phyloP scores from a whole-genome alignment of 2,329 filamentous ascomycete genomes.

The Botrytis hyacinthi region DNA sequence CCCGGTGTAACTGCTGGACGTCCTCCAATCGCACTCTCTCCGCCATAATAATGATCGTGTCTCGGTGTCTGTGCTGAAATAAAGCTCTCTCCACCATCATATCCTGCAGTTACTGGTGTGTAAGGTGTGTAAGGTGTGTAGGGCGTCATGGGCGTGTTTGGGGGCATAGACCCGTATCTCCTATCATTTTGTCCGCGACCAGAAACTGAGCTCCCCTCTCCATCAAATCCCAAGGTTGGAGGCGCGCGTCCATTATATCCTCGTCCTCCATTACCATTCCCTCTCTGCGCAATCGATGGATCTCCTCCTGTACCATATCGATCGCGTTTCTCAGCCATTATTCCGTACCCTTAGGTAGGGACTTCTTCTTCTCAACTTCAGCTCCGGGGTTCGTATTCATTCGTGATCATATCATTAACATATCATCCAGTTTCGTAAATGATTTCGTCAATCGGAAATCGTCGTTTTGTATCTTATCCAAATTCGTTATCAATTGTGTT shows the following conservation, averaged over 20 bases:
- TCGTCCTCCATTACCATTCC: constrained; percentile 15
- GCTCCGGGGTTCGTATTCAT: constrained; percentile 13
- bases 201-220: not conserved
- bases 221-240: constrained; percentile 10
- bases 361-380: constrained; percentile 20
- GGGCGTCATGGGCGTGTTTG: constrained; percentile 20
- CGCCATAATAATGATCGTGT: constrained; percentile 7
- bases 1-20: constrained; percentile 9
- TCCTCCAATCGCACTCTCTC: not conserved
- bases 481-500: not conserved
- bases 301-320: constrained; percentile 9
- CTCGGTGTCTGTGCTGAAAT: constrained; percentile 11
- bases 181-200: constrained; percentile 1
- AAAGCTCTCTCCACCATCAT: constrained; percentile 18
- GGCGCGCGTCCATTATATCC: constrained; percentile 19
- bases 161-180: constrained; percentile 12
- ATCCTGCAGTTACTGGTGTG: constrained; percentile 14
- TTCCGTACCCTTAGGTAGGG: constrained; percentile 19
- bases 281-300: constrained; percentile 16
- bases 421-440: constrained; percentile 7
- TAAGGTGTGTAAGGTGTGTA: constrained; percentile 13
- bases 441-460: not conserved
- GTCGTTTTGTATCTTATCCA: not conserved
- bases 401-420: constrained; percentile 19
- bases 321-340: constrained; percentile 20